Conservation (phyloP, 2,329 filamentous ascomycete species). For the Cytospora piceicola region DNA sequence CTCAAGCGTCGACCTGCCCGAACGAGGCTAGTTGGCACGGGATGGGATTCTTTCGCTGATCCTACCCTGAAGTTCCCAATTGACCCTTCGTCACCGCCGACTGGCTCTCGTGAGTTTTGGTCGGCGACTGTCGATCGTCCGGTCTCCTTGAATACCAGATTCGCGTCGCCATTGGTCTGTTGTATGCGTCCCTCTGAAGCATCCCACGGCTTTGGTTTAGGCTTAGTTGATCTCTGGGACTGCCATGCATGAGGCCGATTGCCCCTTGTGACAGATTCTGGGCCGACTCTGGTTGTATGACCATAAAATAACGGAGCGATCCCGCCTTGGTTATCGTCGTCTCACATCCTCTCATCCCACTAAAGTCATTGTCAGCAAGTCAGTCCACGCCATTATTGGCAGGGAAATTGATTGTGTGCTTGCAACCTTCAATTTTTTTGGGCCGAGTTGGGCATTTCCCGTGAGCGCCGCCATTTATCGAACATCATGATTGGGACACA, state of each 20-base stretch:
- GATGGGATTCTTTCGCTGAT: not conserved
- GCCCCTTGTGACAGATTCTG: not conserved
- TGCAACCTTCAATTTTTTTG: not conserved
- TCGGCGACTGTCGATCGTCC: not conserved
- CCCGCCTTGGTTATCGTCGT: conserved; percentile 9
- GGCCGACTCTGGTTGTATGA: not conserved
- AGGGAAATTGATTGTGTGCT: not conserved
- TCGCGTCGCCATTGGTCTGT: not conserved
- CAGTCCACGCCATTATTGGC: not conserved
- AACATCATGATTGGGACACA: not conserved
- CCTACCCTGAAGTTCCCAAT: not conserved
- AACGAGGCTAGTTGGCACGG: not conserved
- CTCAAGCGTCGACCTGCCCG: not conserved
- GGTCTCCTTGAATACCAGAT: not conserved
- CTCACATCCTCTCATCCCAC: conserved; percentile 9
- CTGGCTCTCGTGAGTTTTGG: not conserved
- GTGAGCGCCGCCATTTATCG: not conserved
- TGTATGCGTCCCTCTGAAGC: not conserved
- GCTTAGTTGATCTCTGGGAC: not conserved
- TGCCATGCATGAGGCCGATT: not conserved
- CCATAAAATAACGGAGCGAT: conserved; percentile 1
- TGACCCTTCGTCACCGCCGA: not conserved
- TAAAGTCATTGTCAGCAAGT: not conserved
- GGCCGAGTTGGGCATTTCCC: not conserved
- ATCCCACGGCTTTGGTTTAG: not conserved